Conservation (phyloP, 306 rosid genomes). For the Sphenostylis stenocarpa region DNA sequence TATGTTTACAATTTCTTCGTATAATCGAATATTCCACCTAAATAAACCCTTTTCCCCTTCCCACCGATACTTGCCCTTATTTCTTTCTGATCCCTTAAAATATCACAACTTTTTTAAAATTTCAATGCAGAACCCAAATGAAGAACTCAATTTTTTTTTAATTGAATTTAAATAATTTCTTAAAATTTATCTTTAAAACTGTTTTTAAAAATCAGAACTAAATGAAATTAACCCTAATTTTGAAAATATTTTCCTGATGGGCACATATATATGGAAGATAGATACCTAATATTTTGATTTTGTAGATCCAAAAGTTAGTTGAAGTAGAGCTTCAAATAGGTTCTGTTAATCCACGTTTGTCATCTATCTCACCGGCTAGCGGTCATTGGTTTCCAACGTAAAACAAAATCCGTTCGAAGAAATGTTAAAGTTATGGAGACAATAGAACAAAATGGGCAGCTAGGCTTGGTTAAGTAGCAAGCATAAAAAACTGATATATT, state of each 20-base stretch:
- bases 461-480: neutral
- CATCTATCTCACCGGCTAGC: no score
- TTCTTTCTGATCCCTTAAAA: neutral
- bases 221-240: no score
- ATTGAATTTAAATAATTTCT: no score
- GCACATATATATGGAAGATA: no score
- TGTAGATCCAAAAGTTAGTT: neutral
- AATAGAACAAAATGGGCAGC: neutral
- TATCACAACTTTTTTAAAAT: no score
- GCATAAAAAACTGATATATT: conserved; percentile 8
- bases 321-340: neutral
- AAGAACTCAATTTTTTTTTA: no score
- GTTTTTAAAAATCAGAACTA: no score
- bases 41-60: neutral
- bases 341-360: neutral
- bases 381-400: no score
- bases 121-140: neutral
- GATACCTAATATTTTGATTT: no score
- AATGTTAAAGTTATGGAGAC: neutral
- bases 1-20: neutral
- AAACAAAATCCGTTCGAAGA: neutral
- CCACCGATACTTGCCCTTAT: neutral
- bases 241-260: no score
- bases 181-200: no score
- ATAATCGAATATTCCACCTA: no score